A percentile compares a stretch with the other conserved stretches of the same genome.
Evolutionary conservation across 345 rosid species (phyloP).

Genomic region (Barbarea vulgaris): DNA sequence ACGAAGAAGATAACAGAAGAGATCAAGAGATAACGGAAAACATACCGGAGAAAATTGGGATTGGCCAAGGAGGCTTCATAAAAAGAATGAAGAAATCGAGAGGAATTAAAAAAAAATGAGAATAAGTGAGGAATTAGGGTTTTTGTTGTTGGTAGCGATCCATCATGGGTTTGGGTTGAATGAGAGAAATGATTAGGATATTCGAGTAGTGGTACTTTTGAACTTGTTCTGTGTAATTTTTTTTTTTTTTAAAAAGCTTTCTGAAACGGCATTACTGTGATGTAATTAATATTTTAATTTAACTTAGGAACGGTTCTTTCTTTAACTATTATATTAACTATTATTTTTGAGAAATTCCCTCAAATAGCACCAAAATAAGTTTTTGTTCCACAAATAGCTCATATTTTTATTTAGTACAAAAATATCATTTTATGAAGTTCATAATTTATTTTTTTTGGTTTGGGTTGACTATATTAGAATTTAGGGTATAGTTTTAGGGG

Average conservation of each 20-base stretch:
- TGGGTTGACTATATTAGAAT: no score
- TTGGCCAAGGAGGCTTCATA: conserved; percentile 67
- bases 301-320: conserved; percentile 30
- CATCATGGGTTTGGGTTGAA: conserved; percentile 25
- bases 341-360: no score
- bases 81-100: conserved; percentile 33
- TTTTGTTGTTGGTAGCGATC: conserved; percentile 16
- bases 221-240: background rate
- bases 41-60: conserved; percentile 46
- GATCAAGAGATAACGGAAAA: background rate
- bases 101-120: conserved; percentile 3
- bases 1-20: conserved; percentile 27
- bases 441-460: no score
- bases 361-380: no score
- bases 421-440: no score
- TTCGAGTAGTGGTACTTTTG: conserved; percentile 28
- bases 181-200: conserved; percentile 13
- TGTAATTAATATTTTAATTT: conserved; percentile 29
- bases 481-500: no score
- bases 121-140: conserved; percentile 26
- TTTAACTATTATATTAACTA: background rate
- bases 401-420: no score
- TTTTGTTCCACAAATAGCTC: no score
- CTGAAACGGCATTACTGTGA: conserved; percentile 38
- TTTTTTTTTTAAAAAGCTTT: no score